phyloP scores from a whole-genome alignment of 371 early-diverging fungal species.

The Syncephalastrum racemosum region DNA sequence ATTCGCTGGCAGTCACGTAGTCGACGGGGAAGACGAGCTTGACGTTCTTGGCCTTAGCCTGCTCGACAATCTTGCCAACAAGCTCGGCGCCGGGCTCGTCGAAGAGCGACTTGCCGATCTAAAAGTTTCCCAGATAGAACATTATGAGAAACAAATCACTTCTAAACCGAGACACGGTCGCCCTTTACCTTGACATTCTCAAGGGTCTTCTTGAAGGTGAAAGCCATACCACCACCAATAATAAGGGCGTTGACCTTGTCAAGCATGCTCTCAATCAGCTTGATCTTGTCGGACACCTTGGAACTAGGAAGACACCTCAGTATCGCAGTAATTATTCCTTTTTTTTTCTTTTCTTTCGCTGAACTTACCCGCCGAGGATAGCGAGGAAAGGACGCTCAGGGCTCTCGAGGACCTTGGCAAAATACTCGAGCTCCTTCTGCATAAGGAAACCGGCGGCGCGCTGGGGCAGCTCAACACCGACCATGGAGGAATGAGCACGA shows the following conservation, averaged over 20 bases:
- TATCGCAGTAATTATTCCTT: not conserved
- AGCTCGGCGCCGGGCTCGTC: slow-evolving; percentile 89
- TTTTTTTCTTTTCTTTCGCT: not conserved
- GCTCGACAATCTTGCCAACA: slow-evolving; percentile 79
- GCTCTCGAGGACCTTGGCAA: slow-evolving; percentile 92
- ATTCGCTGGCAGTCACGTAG: slow-evolving; percentile 87
- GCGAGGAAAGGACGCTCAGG: slow-evolving; percentile 96
- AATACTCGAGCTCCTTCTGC: slow-evolving; percentile 99
- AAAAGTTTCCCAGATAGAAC: slow-evolving; percentile 3
- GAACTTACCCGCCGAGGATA: slow-evolving; percentile 91
- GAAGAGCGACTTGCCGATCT: slow-evolving; percentile 93
- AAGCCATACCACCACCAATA: slow-evolving; percentile 98
- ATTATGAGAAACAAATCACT: slow-evolving; percentile 7
- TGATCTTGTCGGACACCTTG: slow-evolving; percentile 99
- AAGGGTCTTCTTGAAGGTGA: slow-evolving; percentile 95
- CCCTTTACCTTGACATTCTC: slow-evolving; percentile 70
- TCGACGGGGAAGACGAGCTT: slow-evolving; percentile 90
- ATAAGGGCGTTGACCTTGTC: slow-evolving; percentile 91
- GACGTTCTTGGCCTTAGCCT: slow-evolving; percentile 88
- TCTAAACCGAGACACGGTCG: not conserved
- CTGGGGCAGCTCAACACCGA: slow-evolving; percentile 89
- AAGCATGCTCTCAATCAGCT: slow-evolving; percentile 94
- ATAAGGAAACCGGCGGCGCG: slow-evolving; percentile 97
- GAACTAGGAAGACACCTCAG: slow-evolving; percentile 52
- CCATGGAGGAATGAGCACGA: slow-evolving; percentile 96